phyloP scores from a whole-genome alignment of 441 rosid species.

The Brassica balearica region DNA sequence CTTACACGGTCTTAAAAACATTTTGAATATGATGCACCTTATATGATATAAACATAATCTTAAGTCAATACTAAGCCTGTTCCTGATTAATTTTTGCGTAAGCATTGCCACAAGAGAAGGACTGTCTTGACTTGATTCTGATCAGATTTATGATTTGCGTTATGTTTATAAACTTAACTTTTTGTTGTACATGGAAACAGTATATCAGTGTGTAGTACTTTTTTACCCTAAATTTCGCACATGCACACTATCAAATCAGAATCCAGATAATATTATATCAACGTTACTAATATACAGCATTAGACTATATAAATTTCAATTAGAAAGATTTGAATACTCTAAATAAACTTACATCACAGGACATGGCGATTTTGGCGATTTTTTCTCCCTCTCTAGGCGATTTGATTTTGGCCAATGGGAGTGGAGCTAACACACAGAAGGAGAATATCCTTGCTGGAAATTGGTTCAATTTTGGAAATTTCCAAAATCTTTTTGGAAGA shows the following conservation, averaged over 20 bases:
- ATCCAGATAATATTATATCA: background rate
- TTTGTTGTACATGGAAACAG: background rate
- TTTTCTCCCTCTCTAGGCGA: too few species aligned
- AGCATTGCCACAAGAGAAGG: background rate
- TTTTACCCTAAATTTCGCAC: background rate
- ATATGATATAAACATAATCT: background rate
- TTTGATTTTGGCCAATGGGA: too few species aligned
- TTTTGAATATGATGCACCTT: conserved; percentile 1
- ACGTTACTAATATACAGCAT: background rate
- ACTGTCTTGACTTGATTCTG: conserved; percentile 3
- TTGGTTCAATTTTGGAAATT: too few species aligned
- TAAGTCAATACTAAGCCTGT: background rate
- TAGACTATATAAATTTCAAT: background rate
- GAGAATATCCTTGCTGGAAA: too few species aligned
- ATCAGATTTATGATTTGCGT: conserved; percentile 2
- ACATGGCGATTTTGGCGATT: too few species aligned
- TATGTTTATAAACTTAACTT: background rate
- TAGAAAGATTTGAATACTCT: too few species aligned
- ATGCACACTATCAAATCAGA: background rate
- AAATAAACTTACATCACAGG: too few species aligned
- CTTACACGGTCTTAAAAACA: background rate
- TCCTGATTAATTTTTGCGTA: background rate
- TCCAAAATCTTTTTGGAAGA: too few species aligned
- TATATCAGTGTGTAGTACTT: background rate
- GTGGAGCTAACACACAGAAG: too few species aligned